Base-by-base conservation (phyloP, 805 yeast species). In the Zygoascus biomembranicola region DNA sequence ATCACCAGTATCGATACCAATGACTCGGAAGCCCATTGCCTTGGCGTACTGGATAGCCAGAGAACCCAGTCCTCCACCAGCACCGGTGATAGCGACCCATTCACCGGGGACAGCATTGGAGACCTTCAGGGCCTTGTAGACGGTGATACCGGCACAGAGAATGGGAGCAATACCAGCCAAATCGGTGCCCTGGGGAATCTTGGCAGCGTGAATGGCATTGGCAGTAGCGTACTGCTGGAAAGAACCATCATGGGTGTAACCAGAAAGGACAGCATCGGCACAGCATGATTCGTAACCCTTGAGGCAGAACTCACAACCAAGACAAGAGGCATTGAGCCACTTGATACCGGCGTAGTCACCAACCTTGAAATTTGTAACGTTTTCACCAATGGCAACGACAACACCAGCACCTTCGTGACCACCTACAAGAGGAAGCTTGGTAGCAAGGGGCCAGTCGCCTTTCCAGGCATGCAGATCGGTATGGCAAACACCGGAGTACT, bases 401-500 rank as follows among this genome's bases (percentile, higher is more conserved):
- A 79, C 78, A 68, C 95, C 95, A 31, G 92, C 90, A 73, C 94
- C 95, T 73, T 87, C 95, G 73, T 87, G 95, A 63, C 95, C 95
- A 59, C 94, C 94, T 49, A 86, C 90, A 61, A 85, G 73, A 23
- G 94, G 92, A 56, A 84, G 75, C 67, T 83, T 84, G 60, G 84
- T 79, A 59, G 73, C 79, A 69, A 85, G 75, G 50, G 95, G 94
- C 95, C 95, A 88, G 74, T 89, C 96, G 66, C 95, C 95, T 69
- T 85, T 81, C 90, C 94, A 87, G 53, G 95, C 95, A 75, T 89
- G 96, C 69, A 89, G 79, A 68, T 88, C 96, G 39, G 96, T 87
- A 77, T 90, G 96, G 73, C 96, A 88, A 54, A 88, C 95, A 72
- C 96, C 96, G 28, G 95, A 81, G 77, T 83, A 88, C 73, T 81